These are phyloP conservation scores for Colletotrichum gigasporum DNA, from an alignment of 2,329 filamentous ascomycete genomes.

Conservation along the genomic window DNA sequence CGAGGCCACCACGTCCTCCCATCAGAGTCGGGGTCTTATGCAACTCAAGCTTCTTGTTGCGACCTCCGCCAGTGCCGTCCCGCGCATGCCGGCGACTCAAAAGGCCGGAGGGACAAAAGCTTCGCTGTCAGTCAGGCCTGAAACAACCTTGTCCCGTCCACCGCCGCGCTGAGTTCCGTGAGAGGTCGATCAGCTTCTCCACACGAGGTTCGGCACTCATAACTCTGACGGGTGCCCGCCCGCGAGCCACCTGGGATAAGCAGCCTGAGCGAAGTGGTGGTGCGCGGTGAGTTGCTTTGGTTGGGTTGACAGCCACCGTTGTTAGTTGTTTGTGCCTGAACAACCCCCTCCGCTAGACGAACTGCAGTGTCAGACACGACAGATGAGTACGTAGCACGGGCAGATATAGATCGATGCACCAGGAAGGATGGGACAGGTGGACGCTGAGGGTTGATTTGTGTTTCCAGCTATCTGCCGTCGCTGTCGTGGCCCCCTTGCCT, in stretches of 20 bases:
- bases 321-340: too few relatives aligned
- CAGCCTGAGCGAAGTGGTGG: neutral
- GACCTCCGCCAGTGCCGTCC: neutral
- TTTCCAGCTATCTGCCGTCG: neutral
- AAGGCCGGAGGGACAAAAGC: constrained; percentile 16
- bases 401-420: neutral
- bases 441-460: neutral
- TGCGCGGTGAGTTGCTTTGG: neutral
- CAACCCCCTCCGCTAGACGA: too few relatives aligned
- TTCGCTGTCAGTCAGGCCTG: constrained; percentile 23
- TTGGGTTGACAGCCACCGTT: too few relatives aligned
- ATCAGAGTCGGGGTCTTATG: neutral
- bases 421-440: neutral
- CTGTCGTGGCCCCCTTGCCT: neutral
- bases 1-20: neutral
- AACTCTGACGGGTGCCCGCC: neutral
- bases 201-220: constrained; percentile 24
- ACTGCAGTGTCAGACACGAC: neutral
- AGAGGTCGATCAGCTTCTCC: constrained; percentile 28
- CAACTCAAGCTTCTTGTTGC: constrained; percentile 1
- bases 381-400: neutral
- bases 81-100: neutral
- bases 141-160: constrained; percentile 30
- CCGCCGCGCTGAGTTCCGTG: constrained; percentile 13
- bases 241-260: neutral